Base-by-base conservation (phyloP, 306 rosid genomes). In the Cicer judaicum region DNA sequence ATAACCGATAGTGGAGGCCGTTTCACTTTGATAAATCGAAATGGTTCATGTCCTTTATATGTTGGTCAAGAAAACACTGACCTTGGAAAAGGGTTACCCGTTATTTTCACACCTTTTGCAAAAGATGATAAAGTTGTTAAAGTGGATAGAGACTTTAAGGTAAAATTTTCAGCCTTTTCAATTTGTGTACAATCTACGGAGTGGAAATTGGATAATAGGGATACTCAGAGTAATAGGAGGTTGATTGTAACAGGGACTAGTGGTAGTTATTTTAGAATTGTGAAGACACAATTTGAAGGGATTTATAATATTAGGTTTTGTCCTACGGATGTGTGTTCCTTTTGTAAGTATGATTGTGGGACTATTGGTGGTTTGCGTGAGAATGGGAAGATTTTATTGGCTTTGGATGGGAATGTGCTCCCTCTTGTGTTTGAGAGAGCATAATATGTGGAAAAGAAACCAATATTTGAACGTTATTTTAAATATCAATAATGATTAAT, bases 1-100 rank as follows among this genome's bases (percentile, higher is more conserved):
- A 85, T 84, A 50, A 86, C 92, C 4, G 92, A 86, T 11, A 73
- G 0, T 14, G 91, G 96, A 1, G 90, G 90, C 19, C 84, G 68
- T 7, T 64, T 86, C 75, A 84, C 96, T 10, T 74, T 90, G 46
- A 42, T 90, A 14, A 0, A 8, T 34, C 55, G 80, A 15, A 90
- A 65, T 10, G 6, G 0, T 1, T 21, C 83, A 2, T 90, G 92
- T 76, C 89, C 92, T 1, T 1, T 69, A 0, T 68, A 74, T 5
- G 92, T 72, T 1, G 96, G 88, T 13, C 91, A 84, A 56, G 82
- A 83, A 36, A 85, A 77, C 47, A 70, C 84, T 0, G 84, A 83
- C 14, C 4, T 21, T 1, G 54, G 42, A 4, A 5, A 57, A 7
- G 91, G 90, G 0, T 1, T 61, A 8, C 81, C 86, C 0, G 77